Evolutionary conservation across 805 yeast genomes (phyloP).

Genomic region (Nakazawaea anatomiae): DNA sequence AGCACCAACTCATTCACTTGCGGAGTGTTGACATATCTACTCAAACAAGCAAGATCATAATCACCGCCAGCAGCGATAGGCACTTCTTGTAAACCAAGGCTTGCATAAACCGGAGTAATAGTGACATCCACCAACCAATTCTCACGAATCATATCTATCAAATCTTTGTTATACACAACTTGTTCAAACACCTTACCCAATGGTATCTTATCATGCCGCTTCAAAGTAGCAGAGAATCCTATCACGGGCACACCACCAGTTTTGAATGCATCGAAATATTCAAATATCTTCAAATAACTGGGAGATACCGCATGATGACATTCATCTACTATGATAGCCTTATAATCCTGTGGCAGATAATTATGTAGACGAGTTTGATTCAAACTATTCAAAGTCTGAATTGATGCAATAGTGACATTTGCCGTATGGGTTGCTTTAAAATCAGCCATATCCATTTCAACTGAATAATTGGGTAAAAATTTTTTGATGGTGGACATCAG

Average conservation of each 20-base stretch:
- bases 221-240: conserved; percentile 88
- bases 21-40: conserved; percentile 48
- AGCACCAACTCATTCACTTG: conserved; percentile 52
- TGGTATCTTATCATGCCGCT: conserved; percentile 64
- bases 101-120: conserved; percentile 51
- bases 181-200: conserved; percentile 61
- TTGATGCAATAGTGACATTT: conserved; percentile 74
- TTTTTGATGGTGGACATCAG: conserved; percentile 45
- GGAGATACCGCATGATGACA: conserved; percentile 86
- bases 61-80: conserved; percentile 35
- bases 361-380: conserved; percentile 35
- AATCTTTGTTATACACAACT: conserved; percentile 62
- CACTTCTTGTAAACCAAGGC: conserved; percentile 21
- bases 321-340: conserved; percentile 79
- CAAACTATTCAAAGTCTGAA: conserved; percentile 52
- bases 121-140: conserved; percentile 67
- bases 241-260: conserved; percentile 47
- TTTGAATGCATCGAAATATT: conserved; percentile 47
- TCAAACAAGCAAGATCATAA: conserved; percentile 44
- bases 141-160: conserved; percentile 59
- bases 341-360: conserved; percentile 55
- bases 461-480: conserved; percentile 43
- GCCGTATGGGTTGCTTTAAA: conserved; percentile 34
- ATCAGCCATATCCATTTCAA: conserved; percentile 69
- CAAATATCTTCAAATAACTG: conserved; percentile 54